Base-by-base conservation (phyloP, 805 yeast species). In the Teunomyces barrocoloradensis region DNA sequence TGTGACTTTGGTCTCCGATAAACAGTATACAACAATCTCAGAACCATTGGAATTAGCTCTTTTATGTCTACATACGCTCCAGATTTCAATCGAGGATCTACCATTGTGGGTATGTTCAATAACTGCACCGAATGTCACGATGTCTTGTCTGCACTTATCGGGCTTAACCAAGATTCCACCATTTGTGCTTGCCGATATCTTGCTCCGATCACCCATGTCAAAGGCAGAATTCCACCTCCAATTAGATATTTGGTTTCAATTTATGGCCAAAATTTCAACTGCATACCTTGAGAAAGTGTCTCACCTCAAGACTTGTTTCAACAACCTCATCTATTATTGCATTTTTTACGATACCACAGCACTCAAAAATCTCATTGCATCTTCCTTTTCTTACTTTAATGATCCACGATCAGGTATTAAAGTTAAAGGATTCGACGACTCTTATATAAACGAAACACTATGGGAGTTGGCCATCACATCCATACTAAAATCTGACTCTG, bases 181-280 rank as follows among this genome's bases (percentile, higher is more conserved):
- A 0, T 73, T 69, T 54, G 63, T 77, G 1, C 41, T 64, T 1
- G 58, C 64, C 1, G 79, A 77, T 48, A 55, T 76, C 4, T 53
- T 74, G 2, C 50, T 61, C 1, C 59, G 81, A 40, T 62, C 73
- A 1, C 75, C 77, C 1, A 47, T 58, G 45, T 59, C 64, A 5
- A 49, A 51, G 17, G 53, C 60, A 5, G 77, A 73, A 34, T 53
- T 60, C 29, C 49, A 59, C 6, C 56, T 72, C 13, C 76, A 70
- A 46, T 54, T 58, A 9, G 76, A 71, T 41, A 47, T 73, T 7
- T 73, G 76, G 76, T 15, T 44, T 3, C 50, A 57, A 11, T 69
- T 57, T 46, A 56, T 59, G 23, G 54, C 52, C 18, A 51, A 49
- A 17, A 60, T 72, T 4, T 47, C 64, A 5, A 38, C 47, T 3